A percentile compares a stretch with the other conserved stretches of the same genome.
phyloP scores from a whole-genome alignment of 2,329 filamentous ascomycete genomes.

The Nemania bipapillata region DNA sequence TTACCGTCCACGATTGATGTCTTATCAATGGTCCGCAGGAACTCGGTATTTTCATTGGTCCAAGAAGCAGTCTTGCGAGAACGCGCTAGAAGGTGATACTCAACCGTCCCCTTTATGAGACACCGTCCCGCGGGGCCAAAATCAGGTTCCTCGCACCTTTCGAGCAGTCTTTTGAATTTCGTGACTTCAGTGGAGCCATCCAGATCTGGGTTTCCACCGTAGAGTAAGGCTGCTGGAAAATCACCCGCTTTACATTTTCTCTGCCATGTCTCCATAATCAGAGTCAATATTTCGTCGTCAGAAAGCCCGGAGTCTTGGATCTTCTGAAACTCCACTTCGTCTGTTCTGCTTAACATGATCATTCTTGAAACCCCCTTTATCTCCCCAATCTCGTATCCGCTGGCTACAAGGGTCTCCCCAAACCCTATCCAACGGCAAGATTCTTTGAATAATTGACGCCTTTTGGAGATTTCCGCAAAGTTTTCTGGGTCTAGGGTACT shows the following conservation, averaged over 20 bases:
- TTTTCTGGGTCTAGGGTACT: neutral
- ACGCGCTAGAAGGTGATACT: slow-evolving; percentile 12
- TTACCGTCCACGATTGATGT: slow-evolving; percentile 16
- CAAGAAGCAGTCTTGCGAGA: neutral
- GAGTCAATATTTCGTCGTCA: neutral
- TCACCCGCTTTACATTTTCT: too few relatives aligned
- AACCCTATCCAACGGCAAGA: neutral
- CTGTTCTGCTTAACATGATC: neutral
- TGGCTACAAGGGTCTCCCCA: neutral
- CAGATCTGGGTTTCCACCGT: too few relatives aligned
- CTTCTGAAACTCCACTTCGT: neutral
- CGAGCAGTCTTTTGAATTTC: neutral
- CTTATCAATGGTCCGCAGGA: too few relatives aligned
- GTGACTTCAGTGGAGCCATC: too few relatives aligned
- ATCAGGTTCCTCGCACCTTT: neutral
- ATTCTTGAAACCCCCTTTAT: neutral
- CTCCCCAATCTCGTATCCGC: neutral
- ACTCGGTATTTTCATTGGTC: too few relatives aligned
- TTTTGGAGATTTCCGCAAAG: neutral
- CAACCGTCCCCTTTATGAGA: neutral
- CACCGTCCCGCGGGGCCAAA: neutral
- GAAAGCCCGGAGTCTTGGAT: neutral
- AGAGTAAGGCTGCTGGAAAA: too few relatives aligned
- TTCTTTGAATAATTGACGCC: neutral
- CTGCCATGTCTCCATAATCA: neutral